Evolutionary conservation across 2,329 filamentous ascomycete species (phyloP).

Genomic region (Thyridium curvatum): DNA sequence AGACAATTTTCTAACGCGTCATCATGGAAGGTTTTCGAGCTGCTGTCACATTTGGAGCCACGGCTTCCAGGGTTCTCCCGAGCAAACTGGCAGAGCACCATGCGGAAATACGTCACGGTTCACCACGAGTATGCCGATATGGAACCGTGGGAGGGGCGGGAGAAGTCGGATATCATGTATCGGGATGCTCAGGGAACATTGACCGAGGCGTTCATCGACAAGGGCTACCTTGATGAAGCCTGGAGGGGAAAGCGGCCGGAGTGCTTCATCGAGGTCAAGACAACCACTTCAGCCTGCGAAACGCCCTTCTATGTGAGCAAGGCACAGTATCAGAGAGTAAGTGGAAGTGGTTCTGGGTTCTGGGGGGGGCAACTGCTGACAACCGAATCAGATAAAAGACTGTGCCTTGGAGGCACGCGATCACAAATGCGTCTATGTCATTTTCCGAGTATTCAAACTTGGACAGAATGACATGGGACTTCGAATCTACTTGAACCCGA

Average conservation of each 20-base stretch:
- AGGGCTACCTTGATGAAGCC: constrained; percentile 21
- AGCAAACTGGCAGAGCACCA: constrained; percentile 41
- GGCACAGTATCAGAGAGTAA: constrained; percentile 32
- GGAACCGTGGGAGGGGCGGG: constrained; percentile 27
- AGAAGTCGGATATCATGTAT: constrained; percentile 43
- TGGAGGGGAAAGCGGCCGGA: constrained; percentile 21
- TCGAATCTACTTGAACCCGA: constrained; percentile 31
- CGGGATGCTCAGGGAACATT: constrained; percentile 24
- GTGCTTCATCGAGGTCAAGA: constrained; percentile 47
- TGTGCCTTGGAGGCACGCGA: neutral
- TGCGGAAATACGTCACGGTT: constrained; percentile 29
- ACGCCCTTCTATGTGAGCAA: constrained; percentile 41
- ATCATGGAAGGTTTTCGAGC: constrained; percentile 32
- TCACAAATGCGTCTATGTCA: constrained; percentile 24
- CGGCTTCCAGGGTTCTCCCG: constrained; percentile 24
- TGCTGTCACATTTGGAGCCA: constrained; percentile 21
- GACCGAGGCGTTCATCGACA: constrained; percentile 24
- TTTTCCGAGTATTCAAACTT: constrained; percentile 33
- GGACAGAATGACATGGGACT: constrained; percentile 19
- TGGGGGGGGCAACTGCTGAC: constrained; percentile 3
- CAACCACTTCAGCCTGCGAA: constrained; percentile 28
- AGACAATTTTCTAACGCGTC: neutral
- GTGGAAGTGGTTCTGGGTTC: constrained; percentile 5
- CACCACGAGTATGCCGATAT: constrained; percentile 35
- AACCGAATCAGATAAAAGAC: constrained; percentile 1